Conservation (phyloP, 345 rosid species). For the Eucalyptus pauciflora region DNA sequence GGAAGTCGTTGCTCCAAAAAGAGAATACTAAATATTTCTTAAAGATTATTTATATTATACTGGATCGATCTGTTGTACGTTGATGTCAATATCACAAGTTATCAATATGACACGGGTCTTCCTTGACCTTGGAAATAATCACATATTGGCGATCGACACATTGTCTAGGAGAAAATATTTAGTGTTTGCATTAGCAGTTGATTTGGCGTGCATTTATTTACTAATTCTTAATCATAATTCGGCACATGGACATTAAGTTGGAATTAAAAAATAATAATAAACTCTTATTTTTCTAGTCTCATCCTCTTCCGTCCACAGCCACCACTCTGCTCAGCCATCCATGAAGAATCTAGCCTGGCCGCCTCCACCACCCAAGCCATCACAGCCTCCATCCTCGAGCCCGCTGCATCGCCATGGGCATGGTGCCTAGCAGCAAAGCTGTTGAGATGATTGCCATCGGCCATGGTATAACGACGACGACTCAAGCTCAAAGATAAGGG, state of each 20-base stretch:
- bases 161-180: background rate
- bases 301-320: fast-evolving
- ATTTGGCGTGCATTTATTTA: background rate
- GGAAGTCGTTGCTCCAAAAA: fast-evolving
- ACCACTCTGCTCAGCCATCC: background rate
- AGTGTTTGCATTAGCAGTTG: background rate
- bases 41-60: background rate
- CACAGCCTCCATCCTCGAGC: background rate
- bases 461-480: background rate
- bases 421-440: background rate
- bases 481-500: background rate
- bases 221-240: background rate
- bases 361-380: background rate
- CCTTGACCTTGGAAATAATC: background rate
- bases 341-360: background rate
- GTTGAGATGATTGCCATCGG: background rate
- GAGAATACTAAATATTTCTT: background rate
- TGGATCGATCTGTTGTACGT: fast-evolving
- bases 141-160: fast-evolving
- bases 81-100: fast-evolving
- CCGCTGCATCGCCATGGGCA: background rate
- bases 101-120: background rate
- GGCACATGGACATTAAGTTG: fast-evolving
- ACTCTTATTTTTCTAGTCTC: background rate
- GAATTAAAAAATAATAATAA: background rate